A percentile compares a stretch with the other conserved stretches of the same genome.
Conservation (phyloP, 78 protist genomes). For the Dictyostelium discoideum region DNA sequence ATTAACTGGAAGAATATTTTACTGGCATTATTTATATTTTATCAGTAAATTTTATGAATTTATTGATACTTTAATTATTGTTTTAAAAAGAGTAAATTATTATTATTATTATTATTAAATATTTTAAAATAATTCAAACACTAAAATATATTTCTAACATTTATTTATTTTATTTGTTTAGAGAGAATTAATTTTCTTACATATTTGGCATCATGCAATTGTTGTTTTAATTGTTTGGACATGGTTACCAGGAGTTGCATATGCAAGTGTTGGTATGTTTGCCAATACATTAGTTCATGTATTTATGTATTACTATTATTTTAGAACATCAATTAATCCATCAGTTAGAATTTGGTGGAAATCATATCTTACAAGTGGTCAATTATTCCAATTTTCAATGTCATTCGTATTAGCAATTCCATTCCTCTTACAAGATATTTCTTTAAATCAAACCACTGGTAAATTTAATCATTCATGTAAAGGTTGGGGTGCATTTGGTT, state of each 20-base stretch:
- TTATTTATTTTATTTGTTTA: neutral
- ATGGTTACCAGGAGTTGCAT: constrained; percentile 74
- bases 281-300: constrained; percentile 84
- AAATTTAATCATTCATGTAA: constrained; percentile 20
- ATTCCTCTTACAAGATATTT: constrained; percentile 44
- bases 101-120: too few relatives aligned
- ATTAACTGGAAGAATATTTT: constrained; percentile 40
- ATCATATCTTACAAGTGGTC: constrained; percentile 71
- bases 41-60: constrained; percentile 84
- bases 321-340: constrained; percentile 54
- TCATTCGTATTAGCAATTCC: constrained; percentile 78
- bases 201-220: constrained; percentile 78
- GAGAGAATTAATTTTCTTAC: constrained; percentile 80
- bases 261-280: constrained; percentile 57
- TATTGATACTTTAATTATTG: constrained; percentile 80
- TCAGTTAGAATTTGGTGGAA: constrained; percentile 67
- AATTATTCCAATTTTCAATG: constrained; percentile 81
- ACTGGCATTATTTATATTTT: constrained; percentile 49
- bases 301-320: constrained; percentile 84
- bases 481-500: constrained; percentile 70
- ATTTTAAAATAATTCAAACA: too few relatives aligned
- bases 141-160: too few relatives aligned
- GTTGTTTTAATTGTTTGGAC: constrained; percentile 83
- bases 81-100: constrained; percentile 38
- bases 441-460: neutral